These are phyloP conservation scores for Daedaleopsis sinensis DNA, from an alignment of 768 basidiomycete species.

Conservation along the genomic window DNA sequence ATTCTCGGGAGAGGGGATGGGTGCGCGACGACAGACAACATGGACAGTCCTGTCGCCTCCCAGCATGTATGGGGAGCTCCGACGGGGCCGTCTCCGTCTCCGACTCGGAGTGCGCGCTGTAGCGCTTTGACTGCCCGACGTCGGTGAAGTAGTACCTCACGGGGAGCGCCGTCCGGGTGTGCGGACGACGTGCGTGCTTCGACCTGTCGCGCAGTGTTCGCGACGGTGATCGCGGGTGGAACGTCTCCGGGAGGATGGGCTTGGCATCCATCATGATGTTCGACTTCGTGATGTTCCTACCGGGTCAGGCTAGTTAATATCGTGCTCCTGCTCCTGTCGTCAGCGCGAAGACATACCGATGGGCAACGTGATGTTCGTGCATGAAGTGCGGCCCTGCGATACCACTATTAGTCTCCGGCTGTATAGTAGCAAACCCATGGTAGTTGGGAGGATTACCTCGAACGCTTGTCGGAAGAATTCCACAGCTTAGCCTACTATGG, in stretches of 20 bases:
- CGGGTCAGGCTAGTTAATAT: neutral
- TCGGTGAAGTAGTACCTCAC: conserved; percentile 32
- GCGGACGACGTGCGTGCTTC: conserved; percentile 6
- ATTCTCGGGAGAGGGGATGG: too few species aligned
- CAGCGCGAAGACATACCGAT: conserved; percentile 2
- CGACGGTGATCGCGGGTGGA: conserved; percentile 12
- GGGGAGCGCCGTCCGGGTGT: conserved; percentile 28
- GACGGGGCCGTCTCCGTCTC: conserved; percentile 27
- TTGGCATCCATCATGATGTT: conserved; percentile 27
- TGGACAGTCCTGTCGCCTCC: conserved; percentile 26
- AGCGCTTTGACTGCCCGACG: conserved; percentile 27
- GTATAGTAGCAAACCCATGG: neutral
- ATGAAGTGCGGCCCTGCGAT: conserved; percentile 19
- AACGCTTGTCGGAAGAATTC: neutral
- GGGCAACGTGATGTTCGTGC: conserved; percentile 17
- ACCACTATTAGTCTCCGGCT: neutral
- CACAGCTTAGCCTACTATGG: conserved; percentile 1
- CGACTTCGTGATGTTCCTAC: conserved; percentile 4
- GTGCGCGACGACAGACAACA: too few species aligned
- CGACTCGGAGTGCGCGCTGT: conserved; percentile 29
- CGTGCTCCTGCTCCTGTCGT: neutral
- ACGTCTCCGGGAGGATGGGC: conserved; percentile 20
- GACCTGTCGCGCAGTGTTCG: conserved; percentile 1
- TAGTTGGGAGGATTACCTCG: neutral
- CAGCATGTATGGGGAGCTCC: conserved; percentile 20